A percentile compares a stretch with the other conserved stretches of the same genome.
phyloP scores from a whole-genome alignment of 148 eudicot species.

The Suaeda aralocaspica region DNA sequence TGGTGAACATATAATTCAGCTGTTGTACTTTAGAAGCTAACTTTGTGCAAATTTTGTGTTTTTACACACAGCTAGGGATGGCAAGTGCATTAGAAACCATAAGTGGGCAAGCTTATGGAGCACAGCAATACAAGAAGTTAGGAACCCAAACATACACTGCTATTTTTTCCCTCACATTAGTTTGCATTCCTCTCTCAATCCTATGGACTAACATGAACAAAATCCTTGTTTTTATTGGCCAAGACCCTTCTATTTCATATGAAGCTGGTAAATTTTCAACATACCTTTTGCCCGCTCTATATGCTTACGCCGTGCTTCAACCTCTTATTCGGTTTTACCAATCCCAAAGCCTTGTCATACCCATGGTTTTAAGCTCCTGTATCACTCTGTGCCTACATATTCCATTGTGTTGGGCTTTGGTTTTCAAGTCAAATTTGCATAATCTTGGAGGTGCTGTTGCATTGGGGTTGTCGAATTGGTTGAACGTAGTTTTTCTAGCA shows the following conservation, averaged over 20 bases:
- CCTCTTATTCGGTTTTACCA: conserved; percentile 71
- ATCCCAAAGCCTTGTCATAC: conserved; percentile 65
- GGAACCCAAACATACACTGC: conserved; percentile 82
- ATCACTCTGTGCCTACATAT: conserved; percentile 48
- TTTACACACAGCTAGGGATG: conserved; percentile 66
- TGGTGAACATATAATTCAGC: not conserved
- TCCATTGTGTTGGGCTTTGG: conserved; percentile 69
- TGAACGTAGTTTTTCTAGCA: conserved; percentile 44
- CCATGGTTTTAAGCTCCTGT: conserved; percentile 58
- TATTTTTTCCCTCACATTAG: conserved; percentile 53
- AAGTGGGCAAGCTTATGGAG: conserved; percentile 88
- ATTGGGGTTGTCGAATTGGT: conserved; percentile 59
- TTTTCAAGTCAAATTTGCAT: conserved; percentile 53
- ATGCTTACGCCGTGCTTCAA: conserved; percentile 59
- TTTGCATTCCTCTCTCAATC: conserved; percentile 59
- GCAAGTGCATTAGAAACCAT: conserved; percentile 75
- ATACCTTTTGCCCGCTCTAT: conserved; percentile 62
- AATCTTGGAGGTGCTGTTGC: conserved; percentile 72
- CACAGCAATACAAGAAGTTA: conserved; percentile 65
- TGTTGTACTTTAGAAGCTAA: not conserved
- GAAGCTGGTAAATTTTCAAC: conserved; percentile 66
- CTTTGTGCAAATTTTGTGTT: not conserved
- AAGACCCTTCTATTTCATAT: conserved; percentile 62
- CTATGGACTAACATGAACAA: conserved; percentile 58
- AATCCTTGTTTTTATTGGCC: conserved; percentile 57